Base-by-base conservation (phyloP, 768 basidiomycete genomes). In the Tephrocybe sp. region DNA sequence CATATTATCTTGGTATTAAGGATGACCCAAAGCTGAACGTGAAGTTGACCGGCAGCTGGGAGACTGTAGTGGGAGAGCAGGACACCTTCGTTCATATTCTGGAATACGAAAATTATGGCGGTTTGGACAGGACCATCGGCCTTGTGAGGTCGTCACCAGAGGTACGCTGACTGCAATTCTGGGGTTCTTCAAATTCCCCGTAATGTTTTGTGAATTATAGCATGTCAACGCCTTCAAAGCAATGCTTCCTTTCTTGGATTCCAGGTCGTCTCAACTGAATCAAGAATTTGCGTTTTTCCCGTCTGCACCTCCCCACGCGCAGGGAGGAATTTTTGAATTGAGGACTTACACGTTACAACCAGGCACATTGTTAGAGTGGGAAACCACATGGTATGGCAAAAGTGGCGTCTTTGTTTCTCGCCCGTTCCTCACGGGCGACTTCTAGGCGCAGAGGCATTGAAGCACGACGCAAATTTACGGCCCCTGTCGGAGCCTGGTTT, bases 281-380 rank as follows among this genome's bases (percentile, higher is more conserved):
- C 92, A 93, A 64, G 96, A 99, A 65, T 99, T 99, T 69, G 92
- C 91, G 1, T 96, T 98, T 72, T 84, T 95, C 64, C 92, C 94
- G 5, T 91, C 93, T 1, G 80, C 90, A 16, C 92, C 94, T 27
- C 94, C 95, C 5, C 87, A 79, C 57, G 77, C 83, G 4, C 80
- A 88, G 57, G 96, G 95, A 5, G 96, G 97, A 5, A 75, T 99
- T 38, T 99, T 97, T 63, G 97, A 99, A 69, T 74, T 98, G 59
- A 79, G 97, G 59, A 84, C 80, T 30, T 99, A 99, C 69, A 84
- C 84, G 64, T 69, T 97, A 50, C 84, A 87, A 60, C 91, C 96
- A 4, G 97, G 97, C 7, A 84, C 87, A 6, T 74, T 98, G 45
- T 69, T 98, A 47, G 94, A 98, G 61, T 98, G 97, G 97, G 97